phyloP scores from a whole-genome alignment of 768 basidiomycete species.

The Tulasnella sp. region DNA sequence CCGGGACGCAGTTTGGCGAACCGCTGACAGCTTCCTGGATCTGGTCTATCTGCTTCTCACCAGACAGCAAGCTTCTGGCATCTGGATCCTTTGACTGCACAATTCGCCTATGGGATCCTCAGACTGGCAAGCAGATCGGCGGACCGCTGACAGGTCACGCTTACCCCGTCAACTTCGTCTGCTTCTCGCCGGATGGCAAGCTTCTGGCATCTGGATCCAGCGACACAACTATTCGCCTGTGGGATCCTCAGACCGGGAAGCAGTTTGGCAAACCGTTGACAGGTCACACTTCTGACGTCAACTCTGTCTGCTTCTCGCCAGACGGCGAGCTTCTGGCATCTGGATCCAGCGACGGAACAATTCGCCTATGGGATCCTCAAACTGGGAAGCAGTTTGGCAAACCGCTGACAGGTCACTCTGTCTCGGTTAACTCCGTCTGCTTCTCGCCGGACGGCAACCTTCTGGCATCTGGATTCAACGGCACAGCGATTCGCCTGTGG shows the following conservation, averaged over 20 bases:
- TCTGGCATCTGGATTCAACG: no score
- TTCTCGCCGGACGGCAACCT: not conserved
- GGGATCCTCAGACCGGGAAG: not conserved
- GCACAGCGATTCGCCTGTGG: no score
- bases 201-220: not conserved
- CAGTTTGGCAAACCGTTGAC: no score
- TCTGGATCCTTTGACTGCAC: not conserved
- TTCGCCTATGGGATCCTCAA: no score
- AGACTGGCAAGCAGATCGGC: not conserved
- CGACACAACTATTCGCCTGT: not conserved
- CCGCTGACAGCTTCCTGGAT: not conserved
- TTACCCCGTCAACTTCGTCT: not conserved
- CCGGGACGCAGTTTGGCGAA: not conserved
- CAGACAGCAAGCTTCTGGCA: not conserved
- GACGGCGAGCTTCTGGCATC: no score
- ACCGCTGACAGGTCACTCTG: not conserved
- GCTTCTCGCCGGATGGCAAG: not conserved
- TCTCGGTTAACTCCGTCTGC: not conserved
- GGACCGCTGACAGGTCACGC: not conserved
- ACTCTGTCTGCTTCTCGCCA: no score
- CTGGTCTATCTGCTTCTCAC: not conserved
- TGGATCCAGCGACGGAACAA: no score
- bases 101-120: not conserved
- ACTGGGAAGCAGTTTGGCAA: not conserved
- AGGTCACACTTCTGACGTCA: no score